Conservation (phyloP, 352 stramenopile genomes). For the Peronospora tabacina region DNA sequence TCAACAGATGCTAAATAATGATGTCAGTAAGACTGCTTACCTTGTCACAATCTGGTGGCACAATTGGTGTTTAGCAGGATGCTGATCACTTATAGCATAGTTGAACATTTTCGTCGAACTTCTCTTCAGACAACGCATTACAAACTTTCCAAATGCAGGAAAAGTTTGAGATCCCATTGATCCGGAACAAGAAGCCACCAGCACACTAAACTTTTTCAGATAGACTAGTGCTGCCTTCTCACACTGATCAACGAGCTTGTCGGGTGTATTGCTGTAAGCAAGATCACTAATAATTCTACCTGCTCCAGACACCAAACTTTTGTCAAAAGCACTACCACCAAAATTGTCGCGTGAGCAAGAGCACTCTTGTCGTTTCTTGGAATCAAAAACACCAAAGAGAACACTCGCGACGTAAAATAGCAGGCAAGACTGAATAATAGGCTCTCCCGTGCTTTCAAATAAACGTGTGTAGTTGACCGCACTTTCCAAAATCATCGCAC, state of each 20-base stretch:
- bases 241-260: slow-evolving; percentile 18
- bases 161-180: slow-evolving; percentile 3
- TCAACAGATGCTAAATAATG: slow-evolving; percentile 1
- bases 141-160: slow-evolving; percentile 24
- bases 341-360: neutral
- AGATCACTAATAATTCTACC: slow-evolving; percentile 25
- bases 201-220: slow-evolving; percentile 32
- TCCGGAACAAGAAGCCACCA: slow-evolving; percentile 14
- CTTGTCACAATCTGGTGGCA: slow-evolving; percentile 32
- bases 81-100: slow-evolving; percentile 25
- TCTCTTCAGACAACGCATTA: slow-evolving; percentile 38
- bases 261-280: slow-evolving; percentile 3
- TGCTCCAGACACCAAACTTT: slow-evolving; percentile 9
- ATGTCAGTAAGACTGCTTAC: slow-evolving; percentile 12
- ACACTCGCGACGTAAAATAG: slow-evolving; percentile 20
- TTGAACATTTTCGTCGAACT: slow-evolving; percentile 39
- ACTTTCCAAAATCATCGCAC: slow-evolving; percentile 33
- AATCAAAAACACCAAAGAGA: slow-evolving; percentile 21
- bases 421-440: slow-evolving; percentile 24
- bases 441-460: slow-evolving; percentile 9
- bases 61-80: slow-evolving; percentile 20
- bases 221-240: slow-evolving; percentile 30
- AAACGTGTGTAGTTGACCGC: slow-evolving; percentile 27
- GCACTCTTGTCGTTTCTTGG: slow-evolving; percentile 6
- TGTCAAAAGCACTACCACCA: slow-evolving; percentile 6